phyloP scores from a whole-genome alignment of 2,329 filamentous ascomycete species.

The Talaromyces marneffei region DNA sequence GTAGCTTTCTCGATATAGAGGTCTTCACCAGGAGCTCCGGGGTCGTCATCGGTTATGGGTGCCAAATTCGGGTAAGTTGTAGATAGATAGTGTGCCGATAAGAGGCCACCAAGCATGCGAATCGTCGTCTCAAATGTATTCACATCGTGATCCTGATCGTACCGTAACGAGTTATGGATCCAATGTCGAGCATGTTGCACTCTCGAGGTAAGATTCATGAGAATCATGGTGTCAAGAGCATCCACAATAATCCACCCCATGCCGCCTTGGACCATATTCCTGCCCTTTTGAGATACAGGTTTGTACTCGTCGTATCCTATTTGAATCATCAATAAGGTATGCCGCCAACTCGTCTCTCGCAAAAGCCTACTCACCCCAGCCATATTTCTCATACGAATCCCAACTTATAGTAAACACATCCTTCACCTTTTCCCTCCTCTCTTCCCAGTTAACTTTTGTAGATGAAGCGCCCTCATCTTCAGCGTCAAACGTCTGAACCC shows the following conservation, averaged over 20 bases:
- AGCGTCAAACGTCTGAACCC: conserved; percentile 48
- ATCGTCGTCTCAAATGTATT: conserved; percentile 26
- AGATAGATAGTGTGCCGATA: conserved; percentile 67
- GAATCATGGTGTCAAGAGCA: conserved; percentile 89
- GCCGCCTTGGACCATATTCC: conserved; percentile 79
- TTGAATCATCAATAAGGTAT: conserved; percentile 21
- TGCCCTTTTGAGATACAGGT: conserved; percentile 70
- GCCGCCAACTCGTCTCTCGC: neutral
- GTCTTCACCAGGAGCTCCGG: conserved; percentile 72
- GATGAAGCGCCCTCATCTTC: conserved; percentile 26
- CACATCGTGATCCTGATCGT: conserved; percentile 82
- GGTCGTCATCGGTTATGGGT: conserved; percentile 64
- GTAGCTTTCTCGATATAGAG: conserved; percentile 93
- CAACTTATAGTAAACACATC: conserved; percentile 89
- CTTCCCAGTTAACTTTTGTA: conserved; percentile 61
- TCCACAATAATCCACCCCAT: conserved; percentile 99
- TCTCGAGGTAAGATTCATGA: conserved; percentile 92
- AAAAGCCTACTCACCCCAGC: conserved; percentile 80
- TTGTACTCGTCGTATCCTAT: conserved; percentile 66
- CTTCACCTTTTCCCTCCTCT: conserved; percentile 72
- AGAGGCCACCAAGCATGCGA: conserved; percentile 25
- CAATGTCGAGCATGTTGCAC: conserved; percentile 81
- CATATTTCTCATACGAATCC: conserved; percentile 86
- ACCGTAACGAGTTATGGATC: conserved; percentile 73
- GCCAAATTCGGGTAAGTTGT: conserved; percentile 75